These are phyloP conservation scores for Emergomyces orientalis DNA, from an alignment of 2,329 filamentous ascomycete species.

Conservation along the genomic window DNA sequence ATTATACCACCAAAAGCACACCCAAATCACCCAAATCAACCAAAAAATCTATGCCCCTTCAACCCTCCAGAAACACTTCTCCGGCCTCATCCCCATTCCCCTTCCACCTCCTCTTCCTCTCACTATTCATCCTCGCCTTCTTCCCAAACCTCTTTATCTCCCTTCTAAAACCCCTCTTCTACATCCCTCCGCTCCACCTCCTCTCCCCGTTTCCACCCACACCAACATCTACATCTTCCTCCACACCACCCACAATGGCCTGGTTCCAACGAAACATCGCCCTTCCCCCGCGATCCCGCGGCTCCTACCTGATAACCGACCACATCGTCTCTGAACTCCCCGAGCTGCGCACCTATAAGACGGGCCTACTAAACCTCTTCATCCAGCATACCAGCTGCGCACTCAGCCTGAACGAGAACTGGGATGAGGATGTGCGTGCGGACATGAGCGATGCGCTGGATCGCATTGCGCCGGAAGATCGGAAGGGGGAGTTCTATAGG, in stretches of 20 bases:
- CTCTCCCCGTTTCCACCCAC: constrained; percentile 30
- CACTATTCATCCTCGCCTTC: constrained; percentile 43
- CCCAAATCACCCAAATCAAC: not conserved
- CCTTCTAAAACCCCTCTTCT: constrained; percentile 20
- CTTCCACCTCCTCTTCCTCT: constrained; percentile 35
- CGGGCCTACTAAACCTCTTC: constrained; percentile 80
- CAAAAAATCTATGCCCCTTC: not conserved
- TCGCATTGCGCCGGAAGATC: constrained; percentile 75
- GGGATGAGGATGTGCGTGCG: constrained; percentile 69
- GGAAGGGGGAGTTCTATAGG: constrained; percentile 65
- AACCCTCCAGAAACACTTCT: not conserved
- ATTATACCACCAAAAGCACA: too few species aligned
- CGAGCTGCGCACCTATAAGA: constrained; percentile 72
- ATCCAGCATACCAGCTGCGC: constrained; percentile 93
- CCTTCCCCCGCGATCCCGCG: constrained; percentile 65
- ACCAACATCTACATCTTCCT: constrained; percentile 18
- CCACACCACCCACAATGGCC: constrained; percentile 14
- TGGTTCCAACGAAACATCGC: constrained; percentile 82
- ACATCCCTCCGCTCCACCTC: constrained; percentile 23
- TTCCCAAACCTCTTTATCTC: constrained; percentile 36
- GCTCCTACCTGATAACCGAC: constrained; percentile 83
- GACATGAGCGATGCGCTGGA: constrained; percentile 95
- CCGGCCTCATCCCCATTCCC: not conserved
- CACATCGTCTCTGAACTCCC: constrained; percentile 61
- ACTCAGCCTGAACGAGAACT: constrained; percentile 88